Evolutionary conservation across 306 rosid species (phyloP).

Genomic region (Inga laurina): DNA sequence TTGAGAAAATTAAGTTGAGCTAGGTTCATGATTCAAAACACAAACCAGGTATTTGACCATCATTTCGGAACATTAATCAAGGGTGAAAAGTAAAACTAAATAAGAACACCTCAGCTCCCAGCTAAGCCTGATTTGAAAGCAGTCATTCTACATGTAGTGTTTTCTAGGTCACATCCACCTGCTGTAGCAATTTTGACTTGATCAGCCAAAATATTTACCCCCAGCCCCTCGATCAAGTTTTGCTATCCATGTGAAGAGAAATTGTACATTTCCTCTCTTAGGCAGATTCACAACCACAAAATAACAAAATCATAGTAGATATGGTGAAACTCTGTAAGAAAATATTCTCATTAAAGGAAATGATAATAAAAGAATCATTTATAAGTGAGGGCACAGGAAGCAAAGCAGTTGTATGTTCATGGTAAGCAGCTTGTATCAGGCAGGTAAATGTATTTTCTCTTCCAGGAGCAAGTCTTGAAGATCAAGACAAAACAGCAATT

Average conservation of each 20-base stretch:
- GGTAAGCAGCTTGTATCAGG: conserved; percentile 23
- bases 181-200: background rate
- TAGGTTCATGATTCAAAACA: background rate
- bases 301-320: background rate
- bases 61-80: background rate
- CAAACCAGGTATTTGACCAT: background rate
- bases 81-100: background rate
- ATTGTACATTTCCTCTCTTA: background rate
- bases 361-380: background rate
- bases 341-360: conserved; percentile 1
- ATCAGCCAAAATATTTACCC: conserved; percentile 8
- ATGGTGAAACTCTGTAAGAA: background rate
- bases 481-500: background rate
- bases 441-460: conserved; percentile 23
- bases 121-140: background rate
- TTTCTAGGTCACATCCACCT: background rate
- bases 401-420: conserved; percentile 8
- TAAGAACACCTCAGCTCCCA: background rate
- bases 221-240: background rate
- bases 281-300: background rate
- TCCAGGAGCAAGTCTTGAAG: conserved; percentile 5
- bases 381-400: background rate
- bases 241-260: background rate
- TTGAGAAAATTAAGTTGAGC: background rate
- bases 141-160: background rate